These are phyloP conservation scores for Orobanche coerulescens DNA, from an alignment of 257 asterid genomes.

Conservation along the genomic window DNA sequence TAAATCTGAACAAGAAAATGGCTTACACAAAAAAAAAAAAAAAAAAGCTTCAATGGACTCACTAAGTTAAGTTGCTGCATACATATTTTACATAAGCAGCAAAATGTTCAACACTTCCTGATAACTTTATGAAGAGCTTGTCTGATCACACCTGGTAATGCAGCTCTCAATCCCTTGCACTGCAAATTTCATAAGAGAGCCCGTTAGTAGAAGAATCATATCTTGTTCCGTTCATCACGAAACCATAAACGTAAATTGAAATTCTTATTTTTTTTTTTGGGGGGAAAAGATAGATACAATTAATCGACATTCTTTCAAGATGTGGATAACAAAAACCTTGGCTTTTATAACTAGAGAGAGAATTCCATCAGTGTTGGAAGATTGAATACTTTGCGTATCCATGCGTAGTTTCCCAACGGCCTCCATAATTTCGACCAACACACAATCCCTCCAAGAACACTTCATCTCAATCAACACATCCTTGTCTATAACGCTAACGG, in stretches of 20 bases:
- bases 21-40: not conserved
- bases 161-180: constrained; percentile 49
- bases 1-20: not conserved
- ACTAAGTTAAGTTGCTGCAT: constrained; percentile 14
- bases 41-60: constrained; percentile 8
- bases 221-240: not conserved
- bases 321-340: constrained; percentile 44
- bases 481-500: constrained; percentile 40
- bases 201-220: not conserved
- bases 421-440: constrained; percentile 51
- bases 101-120: constrained; percentile 34
- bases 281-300: too few relatives aligned
- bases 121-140: constrained; percentile 55
- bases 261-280: too few relatives aligned
- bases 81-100: constrained; percentile 17
- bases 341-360: constrained; percentile 52
- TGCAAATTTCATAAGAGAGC: constrained; percentile 21
- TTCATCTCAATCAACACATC: constrained; percentile 51
- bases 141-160: constrained; percentile 48
- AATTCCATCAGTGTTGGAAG: constrained; percentile 59
- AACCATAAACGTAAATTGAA: too few relatives aligned
- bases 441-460: constrained; percentile 54
- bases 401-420: constrained; percentile 38
- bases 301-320: not conserved
- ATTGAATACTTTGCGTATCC: constrained; percentile 51